Percentiles rank a stretch among this genome's conserved stretches.
phyloP scores from a whole-genome alignment of 2,329 filamentous ascomycete species.

The Pseudopithomyces maydicus region DNA sequence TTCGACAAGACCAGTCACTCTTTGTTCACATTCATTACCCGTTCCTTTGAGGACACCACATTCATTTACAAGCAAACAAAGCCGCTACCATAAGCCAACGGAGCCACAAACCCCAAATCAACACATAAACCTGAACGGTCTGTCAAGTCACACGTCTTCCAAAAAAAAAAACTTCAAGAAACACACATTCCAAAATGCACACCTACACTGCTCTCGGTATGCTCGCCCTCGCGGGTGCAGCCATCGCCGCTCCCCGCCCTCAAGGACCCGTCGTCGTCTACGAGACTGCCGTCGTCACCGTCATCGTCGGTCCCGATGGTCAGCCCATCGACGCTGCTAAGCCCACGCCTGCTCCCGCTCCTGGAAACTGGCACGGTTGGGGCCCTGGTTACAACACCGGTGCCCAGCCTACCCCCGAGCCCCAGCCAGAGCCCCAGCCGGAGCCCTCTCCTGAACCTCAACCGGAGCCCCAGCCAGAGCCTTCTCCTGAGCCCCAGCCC shows the following conservation, averaged over 20 bases:
- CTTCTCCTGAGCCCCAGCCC: slow-evolving; percentile 9
- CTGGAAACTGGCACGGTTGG: slow-evolving; percentile 15
- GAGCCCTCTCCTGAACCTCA: slow-evolving; percentile 3
- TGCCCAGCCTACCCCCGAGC: slow-evolving; percentile 5
- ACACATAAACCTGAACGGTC: background rate
- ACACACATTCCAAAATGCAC: slow-evolving; percentile 41
- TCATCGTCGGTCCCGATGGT: slow-evolving; percentile 22
- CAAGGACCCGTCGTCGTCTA: slow-evolving; percentile 8
- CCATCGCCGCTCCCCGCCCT: slow-evolving; percentile 29
- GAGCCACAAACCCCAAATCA: slow-evolving; percentile 1
- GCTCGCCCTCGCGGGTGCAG: slow-evolving; percentile 39
- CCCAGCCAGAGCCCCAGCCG: background rate
- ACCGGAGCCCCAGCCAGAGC: background rate
- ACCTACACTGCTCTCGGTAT: slow-evolving; percentile 26
- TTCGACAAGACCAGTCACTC: slow-evolving; percentile 41
- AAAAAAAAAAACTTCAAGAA: slow-evolving; percentile 6
- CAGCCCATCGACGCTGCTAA: slow-evolving; percentile 1
- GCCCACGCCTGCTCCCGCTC: slow-evolving; percentile 26
- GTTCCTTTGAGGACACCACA: slow-evolving; percentile 32
- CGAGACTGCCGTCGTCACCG: slow-evolving; percentile 26
- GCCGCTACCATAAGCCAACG: slow-evolving; percentile 3
- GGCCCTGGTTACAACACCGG: slow-evolving; percentile 9
- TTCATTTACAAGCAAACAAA: slow-evolving; percentile 25
- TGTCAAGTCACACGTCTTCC: slow-evolving; percentile 3
- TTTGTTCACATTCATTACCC: slow-evolving; percentile 35